Base-by-base conservation (phyloP, 768 basidiomycete species). In the Kwoniella dejecticola region DNA sequence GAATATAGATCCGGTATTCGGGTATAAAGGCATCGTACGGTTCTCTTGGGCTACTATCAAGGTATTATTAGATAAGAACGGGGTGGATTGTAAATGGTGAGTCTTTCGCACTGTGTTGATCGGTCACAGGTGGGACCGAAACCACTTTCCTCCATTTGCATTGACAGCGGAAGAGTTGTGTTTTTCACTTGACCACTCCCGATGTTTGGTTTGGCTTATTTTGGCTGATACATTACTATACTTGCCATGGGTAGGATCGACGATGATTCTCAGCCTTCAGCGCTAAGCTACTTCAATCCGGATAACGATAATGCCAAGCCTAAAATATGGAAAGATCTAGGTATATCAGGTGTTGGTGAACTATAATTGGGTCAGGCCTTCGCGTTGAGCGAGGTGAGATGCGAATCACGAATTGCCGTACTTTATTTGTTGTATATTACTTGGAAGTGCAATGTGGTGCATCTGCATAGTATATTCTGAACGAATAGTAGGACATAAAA, bases 31-130 rank as follows among this genome's bases (percentile, higher is more conserved):
- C 17, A 79, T 97, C 38, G 94, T 87, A 2, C 86, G 96, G 17
- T 98, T 98, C 80, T 92, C 90, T 1, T 99, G 96, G 96, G 87
- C 90, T 2, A 96, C 96, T 0, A 86, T 94, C 63, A 93, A 92
- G 74, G 84, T 90, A 1, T 77, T 87, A 2, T 80, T 99, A 15
- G 91, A 95, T 50, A 89, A 89, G 72, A 81, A 85, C 38, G 95
- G 85, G 0, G 88, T 91, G 75, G 70, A 82, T 1, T 86, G 90
- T 11, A 85, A 89, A 81, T 99, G 96, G 95, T 94, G 36, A 2
- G 79, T 68, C 21, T 24, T 11, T 15, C 23, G 21, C 12, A 29
- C 46, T 29, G 4, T 24, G n/a, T 45, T n/a, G 0, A 45, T 23
- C 46, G 72, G 61, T 55, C 24, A 31, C 33, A n/a, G n/a, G n/a